Evolutionary conservation across 2,329 filamentous ascomycete genomes (phyloP).

Genomic region (Fusarium euwallaceae): DNA sequence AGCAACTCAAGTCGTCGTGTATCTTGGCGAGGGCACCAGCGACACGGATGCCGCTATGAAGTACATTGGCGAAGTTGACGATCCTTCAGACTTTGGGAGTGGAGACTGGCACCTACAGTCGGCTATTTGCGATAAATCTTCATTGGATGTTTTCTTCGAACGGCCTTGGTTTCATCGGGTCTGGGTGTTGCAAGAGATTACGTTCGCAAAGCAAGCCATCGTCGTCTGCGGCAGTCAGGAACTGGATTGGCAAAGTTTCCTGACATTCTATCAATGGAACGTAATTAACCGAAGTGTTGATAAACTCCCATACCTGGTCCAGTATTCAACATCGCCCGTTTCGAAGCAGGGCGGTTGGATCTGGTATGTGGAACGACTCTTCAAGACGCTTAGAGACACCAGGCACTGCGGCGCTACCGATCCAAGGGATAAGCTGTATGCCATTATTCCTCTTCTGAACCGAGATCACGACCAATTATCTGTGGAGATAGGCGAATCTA

Average conservation of each 20-base stretch:
- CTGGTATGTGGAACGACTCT: not conserved
- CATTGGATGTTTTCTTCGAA: not conserved
- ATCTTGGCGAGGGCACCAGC: not conserved
- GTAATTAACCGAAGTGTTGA: not conserved
- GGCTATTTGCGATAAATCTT: not conserved
- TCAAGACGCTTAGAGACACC: not conserved
- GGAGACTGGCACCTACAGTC: not conserved
- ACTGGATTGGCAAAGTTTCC: not conserved
- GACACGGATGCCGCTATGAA: not conserved
- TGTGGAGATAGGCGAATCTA: not conserved
- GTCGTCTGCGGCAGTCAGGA: not conserved
- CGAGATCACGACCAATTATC: not conserved
- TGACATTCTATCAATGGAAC: not conserved
- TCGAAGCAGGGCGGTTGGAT: not conserved
- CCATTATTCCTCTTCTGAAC: not conserved
- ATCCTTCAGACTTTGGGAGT: not conserved
- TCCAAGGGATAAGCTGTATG: conserved; percentile 4
- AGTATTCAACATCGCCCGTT: not conserved
- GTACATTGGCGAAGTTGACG: not conserved
- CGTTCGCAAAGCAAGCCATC: not conserved
- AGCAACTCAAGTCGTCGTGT: not conserved
- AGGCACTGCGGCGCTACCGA: conserved; percentile 1
- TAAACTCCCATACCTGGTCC: not conserved
- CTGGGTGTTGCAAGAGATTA: not conserved
- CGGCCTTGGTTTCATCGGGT: not conserved